Percentiles rank a stretch among this genome's conserved stretches.
phyloP scores from a whole-genome alignment of 371 early-diverging fungal genomes.

The Choanephora cucurbitarum region DNA sequence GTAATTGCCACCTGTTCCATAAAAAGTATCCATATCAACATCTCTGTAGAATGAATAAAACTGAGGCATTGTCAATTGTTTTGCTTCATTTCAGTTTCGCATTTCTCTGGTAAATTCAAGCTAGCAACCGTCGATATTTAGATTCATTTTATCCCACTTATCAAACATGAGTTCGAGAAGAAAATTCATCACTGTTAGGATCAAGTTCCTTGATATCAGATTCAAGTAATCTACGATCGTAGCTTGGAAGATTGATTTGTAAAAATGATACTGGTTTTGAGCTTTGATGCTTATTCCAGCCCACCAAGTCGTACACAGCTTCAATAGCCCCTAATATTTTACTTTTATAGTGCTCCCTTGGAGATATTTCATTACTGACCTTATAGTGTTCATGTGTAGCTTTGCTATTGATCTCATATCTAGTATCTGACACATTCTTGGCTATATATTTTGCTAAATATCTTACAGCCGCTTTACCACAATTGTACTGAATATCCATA shows the following conservation, averaged over 20 bases:
- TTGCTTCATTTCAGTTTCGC: background rate
- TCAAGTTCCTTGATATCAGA: no score
- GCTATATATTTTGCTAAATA: slow-evolving; percentile 12
- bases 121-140: no score
- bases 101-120: background rate
- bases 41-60: background rate
- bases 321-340: slow-evolving; percentile 4
- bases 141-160: no score
- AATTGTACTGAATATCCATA: no score
- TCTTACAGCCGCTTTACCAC: background rate
- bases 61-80: background rate
- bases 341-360: background rate
- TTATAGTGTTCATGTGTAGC: background rate
- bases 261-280: background rate
- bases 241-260: background rate
- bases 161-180: no score
- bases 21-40: no score
- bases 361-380: background rate
- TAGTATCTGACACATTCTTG: background rate
- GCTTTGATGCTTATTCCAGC: no score
- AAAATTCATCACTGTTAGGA: no score
- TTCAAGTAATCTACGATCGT: background rate
- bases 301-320: background rate
- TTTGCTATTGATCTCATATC: background rate
- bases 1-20: background rate